A percentile compares a stretch with the other conserved stretches of the same genome.
Evolutionary conservation across 208 protist genomes (phyloP).

Genomic region (Acanthamoeba royreba): DNA sequence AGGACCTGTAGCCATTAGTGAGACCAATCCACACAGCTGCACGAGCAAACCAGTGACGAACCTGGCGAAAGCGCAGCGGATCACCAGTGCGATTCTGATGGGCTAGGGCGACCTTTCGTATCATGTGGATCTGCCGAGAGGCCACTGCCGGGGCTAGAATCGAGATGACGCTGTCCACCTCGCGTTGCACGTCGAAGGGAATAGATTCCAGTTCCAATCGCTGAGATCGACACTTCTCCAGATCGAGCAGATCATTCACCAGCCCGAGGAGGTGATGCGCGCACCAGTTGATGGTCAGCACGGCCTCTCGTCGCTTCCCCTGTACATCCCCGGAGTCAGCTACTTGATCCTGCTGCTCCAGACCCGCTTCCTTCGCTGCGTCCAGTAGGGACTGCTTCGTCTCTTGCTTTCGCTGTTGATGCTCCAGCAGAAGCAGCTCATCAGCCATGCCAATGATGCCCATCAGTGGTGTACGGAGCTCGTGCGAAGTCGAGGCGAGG

Average conservation of each 20-base stretch:
- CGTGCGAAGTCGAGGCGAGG: neutral
- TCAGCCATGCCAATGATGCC: neutral
- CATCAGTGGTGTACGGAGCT: neutral
- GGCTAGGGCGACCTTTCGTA: neutral
- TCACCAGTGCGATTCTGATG: conserved; percentile 21
- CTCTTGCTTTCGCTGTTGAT: neutral
- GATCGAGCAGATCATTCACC: neutral
- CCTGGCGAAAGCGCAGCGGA: neutral
- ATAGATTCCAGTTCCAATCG: neutral
- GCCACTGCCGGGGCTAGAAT: neutral
- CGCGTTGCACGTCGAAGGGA: neutral
- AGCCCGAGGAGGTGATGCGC: neutral
- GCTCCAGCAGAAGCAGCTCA: neutral
- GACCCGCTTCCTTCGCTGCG: no score
- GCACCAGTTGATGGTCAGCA: neutral
- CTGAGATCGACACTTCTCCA: neutral
- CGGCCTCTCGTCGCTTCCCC: no score
- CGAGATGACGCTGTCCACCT: neutral
- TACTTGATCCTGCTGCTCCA: no score
- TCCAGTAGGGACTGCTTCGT: no score
- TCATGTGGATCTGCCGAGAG: neutral
- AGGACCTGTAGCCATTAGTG: no score
- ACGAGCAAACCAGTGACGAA: no score
- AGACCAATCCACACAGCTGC: no score
- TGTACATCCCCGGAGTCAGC: no score